Conservation (phyloP, 306 rosid genomes). For the Cicer pinnatifidum region DNA sequence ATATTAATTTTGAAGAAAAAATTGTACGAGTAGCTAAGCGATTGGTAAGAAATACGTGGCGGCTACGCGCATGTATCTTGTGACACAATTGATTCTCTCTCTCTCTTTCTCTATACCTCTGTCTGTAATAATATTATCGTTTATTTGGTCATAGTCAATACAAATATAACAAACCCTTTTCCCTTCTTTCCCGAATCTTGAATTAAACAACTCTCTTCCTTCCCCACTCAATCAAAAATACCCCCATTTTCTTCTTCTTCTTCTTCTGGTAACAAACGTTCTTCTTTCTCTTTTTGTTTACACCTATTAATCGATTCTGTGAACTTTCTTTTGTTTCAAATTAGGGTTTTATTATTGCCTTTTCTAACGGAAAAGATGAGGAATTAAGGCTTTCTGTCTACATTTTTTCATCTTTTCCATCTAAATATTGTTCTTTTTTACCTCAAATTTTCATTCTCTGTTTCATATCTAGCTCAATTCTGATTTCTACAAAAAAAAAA, state of each 20-base stretch:
- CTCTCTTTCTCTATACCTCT: not conserved
- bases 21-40: too few relatives aligned
- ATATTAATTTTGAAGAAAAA: too few relatives aligned
- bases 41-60: not conserved
- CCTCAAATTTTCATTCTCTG: not conserved
- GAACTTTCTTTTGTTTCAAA: conserved; percentile 22
- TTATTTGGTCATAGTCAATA: conserved; percentile 42
- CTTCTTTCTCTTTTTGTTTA: conserved; percentile 26
- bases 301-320: conserved; percentile 36
- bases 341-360: conserved; percentile 5
- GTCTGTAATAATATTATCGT: not conserved
- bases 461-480: too few relatives aligned
- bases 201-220: conserved; percentile 39
- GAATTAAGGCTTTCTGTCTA: conserved; percentile 52
- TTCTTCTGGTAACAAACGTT: conserved; percentile 51
- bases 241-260: not conserved
- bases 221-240: conserved; percentile 1
- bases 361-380: conserved; percentile 39
- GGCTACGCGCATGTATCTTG: conserved; percentile 45
- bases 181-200: conserved; percentile 41
- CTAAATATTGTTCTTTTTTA: conserved; percentile 23
- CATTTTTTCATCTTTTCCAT: conserved; percentile 7
- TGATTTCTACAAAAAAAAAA: too few relatives aligned
- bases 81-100: conserved; percentile 16
- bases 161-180: not conserved